A percentile compares a stretch with the other conserved stretches of the same genome.
These are phyloP conservation scores for Escovopsis sp. DNA, from an alignment of 2,329 filamentous ascomycete species.

Conservation along the genomic window DNA sequence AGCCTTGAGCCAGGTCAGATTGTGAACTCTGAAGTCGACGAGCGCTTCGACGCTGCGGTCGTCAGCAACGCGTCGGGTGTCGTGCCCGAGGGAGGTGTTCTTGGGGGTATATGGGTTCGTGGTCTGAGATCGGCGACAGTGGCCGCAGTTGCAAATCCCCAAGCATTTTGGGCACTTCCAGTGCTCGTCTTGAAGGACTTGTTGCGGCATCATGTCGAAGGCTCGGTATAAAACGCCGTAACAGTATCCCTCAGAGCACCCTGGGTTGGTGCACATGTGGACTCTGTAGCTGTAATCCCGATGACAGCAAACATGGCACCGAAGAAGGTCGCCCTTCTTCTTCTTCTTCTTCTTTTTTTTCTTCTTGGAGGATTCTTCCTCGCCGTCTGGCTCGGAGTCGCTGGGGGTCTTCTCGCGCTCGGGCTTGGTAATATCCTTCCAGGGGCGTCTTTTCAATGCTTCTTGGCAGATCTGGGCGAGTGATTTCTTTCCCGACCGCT, in stretches of 20 bases:
- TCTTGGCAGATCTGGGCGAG: slow-evolving; percentile 91
- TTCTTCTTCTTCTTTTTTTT: slow-evolving; percentile 36
- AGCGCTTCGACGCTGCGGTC: slow-evolving; percentile 79
- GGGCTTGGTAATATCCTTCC: slow-evolving; percentile 62
- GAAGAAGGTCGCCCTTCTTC: slow-evolving; percentile 39
- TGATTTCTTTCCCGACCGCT: slow-evolving; percentile 56
- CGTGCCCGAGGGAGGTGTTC: slow-evolving; percentile 76
- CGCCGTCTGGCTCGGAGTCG: slow-evolving; percentile 43
- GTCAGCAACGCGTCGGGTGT: slow-evolving; percentile 82
- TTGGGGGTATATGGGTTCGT: slow-evolving; percentile 74
- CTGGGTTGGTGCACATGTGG: slow-evolving; percentile 55
- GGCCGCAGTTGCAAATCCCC: slow-evolving; percentile 74
- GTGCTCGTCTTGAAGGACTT: slow-evolving; percentile 61
- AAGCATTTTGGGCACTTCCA: slow-evolving; percentile 87
- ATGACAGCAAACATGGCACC: slow-evolving; percentile 74
- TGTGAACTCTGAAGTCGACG: slow-evolving; percentile 82
- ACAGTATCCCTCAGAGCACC: slow-evolving; percentile 68
- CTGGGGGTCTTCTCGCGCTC: slow-evolving; percentile 30
- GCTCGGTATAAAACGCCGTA: slow-evolving; percentile 87
- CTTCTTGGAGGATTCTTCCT: slow-evolving; percentile 43
- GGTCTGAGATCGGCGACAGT: slow-evolving; percentile 52
- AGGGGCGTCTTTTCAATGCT: slow-evolving; percentile 65
- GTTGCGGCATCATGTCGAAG: slow-evolving; percentile 78
- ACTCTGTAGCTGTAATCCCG: slow-evolving; percentile 75
- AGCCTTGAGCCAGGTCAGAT: slow-evolving; percentile 64